phyloP scores from a whole-genome alignment of 2,329 filamentous ascomycete genomes.

The Ophiostoma populinum region DNA sequence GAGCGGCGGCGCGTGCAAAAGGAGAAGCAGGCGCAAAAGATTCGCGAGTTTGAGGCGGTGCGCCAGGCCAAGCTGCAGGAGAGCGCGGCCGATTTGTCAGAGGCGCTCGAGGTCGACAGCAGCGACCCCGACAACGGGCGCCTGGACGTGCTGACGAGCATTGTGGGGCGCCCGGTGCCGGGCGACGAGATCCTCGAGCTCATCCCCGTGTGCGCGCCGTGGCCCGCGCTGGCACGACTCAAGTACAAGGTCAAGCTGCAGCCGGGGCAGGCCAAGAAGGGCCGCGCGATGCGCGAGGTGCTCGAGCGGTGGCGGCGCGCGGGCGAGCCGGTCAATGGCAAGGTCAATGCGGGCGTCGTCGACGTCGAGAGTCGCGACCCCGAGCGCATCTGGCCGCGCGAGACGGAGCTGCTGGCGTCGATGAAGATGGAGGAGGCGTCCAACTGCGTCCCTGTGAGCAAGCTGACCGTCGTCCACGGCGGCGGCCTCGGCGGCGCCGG shows the following conservation, averaged over 20 bases:
- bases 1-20: conserved; percentile 69
- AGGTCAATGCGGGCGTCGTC: conserved; percentile 25
- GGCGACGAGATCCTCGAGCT: conserved; percentile 69
- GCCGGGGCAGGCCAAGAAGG: conserved; percentile 78
- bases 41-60: conserved; percentile 58
- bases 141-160: conserved; percentile 38
- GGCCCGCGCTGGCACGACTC: conserved; percentile 45
- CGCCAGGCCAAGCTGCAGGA: conserved; percentile 43
- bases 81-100: conserved; percentile 38
- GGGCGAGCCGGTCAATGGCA: conserved; percentile 35
- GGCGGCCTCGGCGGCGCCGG: conserved; percentile 27
- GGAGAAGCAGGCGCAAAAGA: conserved; percentile 56
- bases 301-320: conserved; percentile 54
- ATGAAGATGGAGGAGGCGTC: conserved; percentile 71
- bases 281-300: conserved; percentile 83
- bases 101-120: conserved; percentile 38
- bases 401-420: conserved; percentile 67
- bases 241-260: conserved; percentile 96
- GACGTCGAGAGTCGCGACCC: conserved; percentile 43
- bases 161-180: conserved; percentile 60
- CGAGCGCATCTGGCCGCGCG: conserved; percentile 69
- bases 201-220: conserved; percentile 47
- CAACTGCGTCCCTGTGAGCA: conserved; percentile 64
- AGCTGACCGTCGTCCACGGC: conserved; percentile 61
- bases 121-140: conserved; percentile 37